Base-by-base conservation (phyloP, 768 basidiomycete genomes). In the Podaxis sp. region DNA sequence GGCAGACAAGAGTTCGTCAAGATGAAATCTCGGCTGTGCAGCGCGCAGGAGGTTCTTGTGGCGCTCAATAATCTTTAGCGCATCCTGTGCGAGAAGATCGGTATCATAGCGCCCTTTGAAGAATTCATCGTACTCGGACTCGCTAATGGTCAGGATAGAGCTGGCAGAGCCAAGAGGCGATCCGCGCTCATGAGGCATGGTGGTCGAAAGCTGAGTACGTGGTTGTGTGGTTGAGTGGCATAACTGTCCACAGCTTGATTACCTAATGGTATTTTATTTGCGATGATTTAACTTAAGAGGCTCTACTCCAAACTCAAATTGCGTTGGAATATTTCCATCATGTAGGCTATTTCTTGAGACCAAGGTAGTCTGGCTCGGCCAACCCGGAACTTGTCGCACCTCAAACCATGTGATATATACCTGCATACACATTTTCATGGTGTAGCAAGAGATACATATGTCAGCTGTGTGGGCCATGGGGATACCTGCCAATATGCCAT, bases 1-100 rank as follows among this genome's bases (percentile, higher is more conserved):
- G 13, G 47, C 63, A 25, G 33, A 38, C 36, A 68, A 55, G 3
- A 69, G 52, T 17, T 60, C 38, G 29, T 67, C 67, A 43, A 70
- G 67, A 41, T 24, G 54, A 57, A 54, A 65, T 57, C 40, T n/a
- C 19, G 9, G 24, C 8, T 38, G 2, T 2, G 54, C 54, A 17
- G 11, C 19, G 5, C n/a, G 29, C 9, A 55, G n/a, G 54, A 8
- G n/a, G 6, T 55, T 36, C 11, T 1, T 36, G 33, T 38, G 37
- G 8, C 11, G 17, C 33, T n/a, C 3, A 22, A 55, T 55, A 17
- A 40, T 13, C 12, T 24, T 7, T 5, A 24, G 22, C 22, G 24
- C 25, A 24, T 12, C 49, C 22, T 50, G 13, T 25, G 5, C 24
- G 22, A 25, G 1, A 12, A 25, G 22, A 24, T 27, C 2, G 8